A percentile compares a stretch with the other conserved stretches of the same genome.
Evolutionary conservation across 1,139 yeast species (phyloP).

Genomic region (Candida gigantensis): DNA sequence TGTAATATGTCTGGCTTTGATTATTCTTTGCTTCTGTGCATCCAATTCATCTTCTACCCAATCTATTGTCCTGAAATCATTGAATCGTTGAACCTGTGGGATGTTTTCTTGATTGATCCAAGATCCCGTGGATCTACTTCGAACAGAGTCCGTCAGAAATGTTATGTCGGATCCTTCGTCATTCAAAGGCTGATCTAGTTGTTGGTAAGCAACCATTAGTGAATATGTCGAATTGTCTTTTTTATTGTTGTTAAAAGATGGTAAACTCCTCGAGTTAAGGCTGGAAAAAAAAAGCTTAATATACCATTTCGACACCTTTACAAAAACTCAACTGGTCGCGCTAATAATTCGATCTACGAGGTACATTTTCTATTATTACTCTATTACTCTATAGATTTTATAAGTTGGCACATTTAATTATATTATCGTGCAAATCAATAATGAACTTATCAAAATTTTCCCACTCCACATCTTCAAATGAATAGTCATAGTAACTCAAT

Average conservation of each 20-base stretch:
- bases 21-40: slow-evolving; percentile 49
- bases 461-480: slow-evolving; percentile 23
- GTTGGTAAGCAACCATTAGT: no score
- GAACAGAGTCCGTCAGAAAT: slow-evolving; percentile 5
- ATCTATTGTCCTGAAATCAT: slow-evolving; percentile 71
- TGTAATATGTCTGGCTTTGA: slow-evolving; percentile 20
- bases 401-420: slow-evolving; percentile 16
- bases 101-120: slow-evolving; percentile 42
- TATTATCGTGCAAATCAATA: slow-evolving; percentile 20
- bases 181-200: slow-evolving; percentile 7
- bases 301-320: neutral
- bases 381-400: no score
- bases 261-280: neutral
- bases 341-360: no score
- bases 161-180: slow-evolving; percentile 5
- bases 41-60: slow-evolving; percentile 78
- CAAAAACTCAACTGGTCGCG: no score
- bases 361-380: neutral
- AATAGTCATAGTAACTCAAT: slow-evolving; percentile 29
- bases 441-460: slow-evolving; percentile 28
- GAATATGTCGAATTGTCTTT: no score
- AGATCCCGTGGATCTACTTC: slow-evolving; percentile 27
- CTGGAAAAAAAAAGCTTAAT: no score
- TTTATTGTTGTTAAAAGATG: neutral
- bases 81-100: slow-evolving; percentile 46